Base-by-base conservation (phyloP, 495 filamentous ascomycete genomes). In the Penicillium argentinense region DNA sequence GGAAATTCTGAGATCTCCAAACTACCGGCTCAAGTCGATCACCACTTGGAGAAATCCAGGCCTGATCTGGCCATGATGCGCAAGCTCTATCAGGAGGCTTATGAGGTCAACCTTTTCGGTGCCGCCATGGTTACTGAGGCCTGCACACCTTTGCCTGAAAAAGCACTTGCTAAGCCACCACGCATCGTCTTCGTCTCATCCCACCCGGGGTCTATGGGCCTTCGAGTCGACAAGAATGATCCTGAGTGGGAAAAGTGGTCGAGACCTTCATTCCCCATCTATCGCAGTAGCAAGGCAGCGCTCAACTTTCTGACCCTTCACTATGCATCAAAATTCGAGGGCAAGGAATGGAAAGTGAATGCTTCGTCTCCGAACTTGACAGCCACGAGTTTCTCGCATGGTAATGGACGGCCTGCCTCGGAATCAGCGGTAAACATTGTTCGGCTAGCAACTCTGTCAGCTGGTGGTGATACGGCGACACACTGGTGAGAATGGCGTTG, bases 181-280 rank as follows among this genome's bases (percentile, higher is more conserved):
- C 66, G 69, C 3, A 69, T 79, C 17, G 58, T 78, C 26, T 70
- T 71, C 25, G 56, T 77, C 5, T 62, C 65, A 5, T 70, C 67
- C 4, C 49, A 47, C 9, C 45, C 71, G 2, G 71, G 70, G 2
- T 64, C 63, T 7, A 42, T 72, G 19, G 60, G 44, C 4, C 24
- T 52, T 17, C 62, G 54, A 4, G 24, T 26, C 3, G 49, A 62
- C 32, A 30, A 51, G 1, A 45, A 33, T n/a, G 27, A 27, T 12
- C 21, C 18, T 1, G 42, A 34, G 12, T 55, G 44, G 12, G 48
- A 39, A 22, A 49, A 39, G 44, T 42, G 45, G 26, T 48, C 42
- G n/a, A 44, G 6, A 9, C 40, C 53, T 13, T 40, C 39, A 1
- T 53, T 46, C 39, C 49, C 58, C 0, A 39, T 56, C 13, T 67